Conservation (phyloP, 352 stramenopile species). For the Albugo laibachii region DNA sequence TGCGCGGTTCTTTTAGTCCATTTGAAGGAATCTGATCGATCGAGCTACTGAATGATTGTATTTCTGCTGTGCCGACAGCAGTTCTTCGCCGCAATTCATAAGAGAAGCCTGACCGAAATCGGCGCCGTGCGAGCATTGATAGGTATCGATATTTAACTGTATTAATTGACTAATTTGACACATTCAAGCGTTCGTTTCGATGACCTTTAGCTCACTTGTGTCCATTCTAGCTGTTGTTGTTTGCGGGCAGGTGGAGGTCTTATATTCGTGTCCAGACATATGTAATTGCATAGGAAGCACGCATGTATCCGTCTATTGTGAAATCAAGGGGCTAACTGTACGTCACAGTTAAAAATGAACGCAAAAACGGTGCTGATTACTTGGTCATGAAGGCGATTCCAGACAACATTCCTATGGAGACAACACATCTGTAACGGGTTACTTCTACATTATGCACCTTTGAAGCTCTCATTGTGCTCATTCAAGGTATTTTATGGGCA, state of each 20-base stretch:
- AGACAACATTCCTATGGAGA: slow-evolving; percentile 36
- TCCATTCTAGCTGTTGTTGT: no score
- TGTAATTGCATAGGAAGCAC: slow-evolving; percentile 47
- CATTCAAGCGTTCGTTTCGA: no score
- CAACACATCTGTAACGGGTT: slow-evolving; percentile 39
- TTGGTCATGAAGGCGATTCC: slow-evolving; percentile 18
- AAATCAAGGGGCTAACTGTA: slow-evolving; percentile 45
- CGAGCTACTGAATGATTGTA: no score
- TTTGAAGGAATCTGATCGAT: no score
- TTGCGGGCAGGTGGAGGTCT: no score
- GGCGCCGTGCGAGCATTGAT: no score
- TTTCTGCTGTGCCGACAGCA: no score
- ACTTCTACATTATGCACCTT: slow-evolving; percentile 1
- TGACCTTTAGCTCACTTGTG: no score
- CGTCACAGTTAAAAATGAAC: neutral
- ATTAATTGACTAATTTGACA: no score
- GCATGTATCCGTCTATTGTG: slow-evolving; percentile 52
- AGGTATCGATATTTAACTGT: no score
- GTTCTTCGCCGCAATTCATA: no score
- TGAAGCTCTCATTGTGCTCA: neutral
- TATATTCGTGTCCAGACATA: slow-evolving; percentile 16
- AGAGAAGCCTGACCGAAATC: no score
- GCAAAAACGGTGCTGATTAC: neutral
- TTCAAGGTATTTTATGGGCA: slow-evolving; percentile 37
- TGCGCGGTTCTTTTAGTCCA: slow-evolving; percentile 11